phyloP scores from a whole-genome alignment of 1,139 yeast genomes.

The Zhuliangozyma parablackwelliae region DNA sequence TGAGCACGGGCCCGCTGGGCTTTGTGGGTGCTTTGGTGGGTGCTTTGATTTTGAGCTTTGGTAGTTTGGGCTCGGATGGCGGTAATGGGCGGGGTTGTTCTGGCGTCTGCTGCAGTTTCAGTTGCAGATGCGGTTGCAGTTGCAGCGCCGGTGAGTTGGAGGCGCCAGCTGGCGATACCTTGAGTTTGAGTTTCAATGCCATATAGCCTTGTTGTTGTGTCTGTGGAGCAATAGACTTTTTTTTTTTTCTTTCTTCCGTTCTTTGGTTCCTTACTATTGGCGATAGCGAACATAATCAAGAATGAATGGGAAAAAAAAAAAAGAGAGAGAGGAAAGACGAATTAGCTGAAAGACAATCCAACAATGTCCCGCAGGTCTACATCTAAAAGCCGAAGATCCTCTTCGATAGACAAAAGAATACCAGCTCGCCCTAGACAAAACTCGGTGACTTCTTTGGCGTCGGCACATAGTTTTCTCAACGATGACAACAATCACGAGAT shows the following conservation, averaged over 20 bases:
- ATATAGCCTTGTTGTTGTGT: conserved; percentile 3
- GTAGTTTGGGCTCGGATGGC: conserved; percentile 10
- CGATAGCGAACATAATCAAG: no score
- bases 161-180: conserved; percentile 16
- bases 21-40: conserved; percentile 13
- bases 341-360: no score
- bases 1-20: conserved; percentile 2
- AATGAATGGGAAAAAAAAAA: no score
- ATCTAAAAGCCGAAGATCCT: conserved; percentile 16
- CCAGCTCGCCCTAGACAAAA: conserved; percentile 28
- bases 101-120: conserved; percentile 1
- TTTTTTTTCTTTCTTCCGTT: neutral
- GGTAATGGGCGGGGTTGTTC: conserved; percentile 4
- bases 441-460: conserved; percentile 38
- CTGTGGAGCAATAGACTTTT: conserved; percentile 29
- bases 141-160: conserved; percentile 6
- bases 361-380: no score
- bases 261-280: no score
- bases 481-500: conserved; percentile 63
- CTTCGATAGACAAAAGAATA: conserved; percentile 23
- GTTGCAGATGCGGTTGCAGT: no score
- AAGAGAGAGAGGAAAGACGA: no score
- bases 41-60: conserved; percentile 27
- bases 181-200: conserved; percentile 25
- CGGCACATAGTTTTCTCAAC: conserved; percentile 23